Evolutionary conservation across 1,139 yeast species (phyloP).

Genomic region (Diutina sp.): DNA sequence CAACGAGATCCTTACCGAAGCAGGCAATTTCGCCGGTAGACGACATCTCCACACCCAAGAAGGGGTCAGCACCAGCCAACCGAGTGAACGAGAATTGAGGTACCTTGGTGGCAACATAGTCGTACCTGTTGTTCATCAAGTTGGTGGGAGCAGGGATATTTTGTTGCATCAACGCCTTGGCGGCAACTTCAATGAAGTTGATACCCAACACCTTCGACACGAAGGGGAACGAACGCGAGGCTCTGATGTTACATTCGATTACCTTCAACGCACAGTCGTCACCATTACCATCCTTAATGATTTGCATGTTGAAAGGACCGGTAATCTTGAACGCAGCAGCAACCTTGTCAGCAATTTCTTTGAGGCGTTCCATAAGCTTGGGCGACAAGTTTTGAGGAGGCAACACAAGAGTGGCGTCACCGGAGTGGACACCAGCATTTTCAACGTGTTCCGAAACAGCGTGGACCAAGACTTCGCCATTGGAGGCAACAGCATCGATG

Average conservation of each 20-base stretch:
- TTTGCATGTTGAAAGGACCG: slow-evolving; percentile 98
- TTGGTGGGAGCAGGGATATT: slow-evolving; percentile 59
- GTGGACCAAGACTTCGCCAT: slow-evolving; percentile 83
- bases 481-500: slow-evolving; percentile 87
- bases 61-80: slow-evolving; percentile 98
- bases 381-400: slow-evolving; percentile 76
- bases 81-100: slow-evolving; percentile 98
- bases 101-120: slow-evolving; percentile 90
- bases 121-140: slow-evolving; percentile 46
- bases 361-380: slow-evolving; percentile 46
- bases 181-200: slow-evolving; percentile 91
- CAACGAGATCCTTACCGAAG: slow-evolving; percentile 73
- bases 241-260: slow-evolving; percentile 96
- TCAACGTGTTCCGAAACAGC: slow-evolving; percentile 97
- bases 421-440: slow-evolving; percentile 98
- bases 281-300: slow-evolving; percentile 55
- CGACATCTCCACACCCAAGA: slow-evolving; percentile 97
- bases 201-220: slow-evolving; percentile 92
- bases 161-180: slow-evolving; percentile 68
- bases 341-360: slow-evolving; percentile 81
- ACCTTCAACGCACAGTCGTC: slow-evolving; percentile 66
- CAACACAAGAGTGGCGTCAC: slow-evolving; percentile 90
- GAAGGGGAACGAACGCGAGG: slow-evolving; percentile 97
- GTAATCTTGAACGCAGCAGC: slow-evolving; percentile 92
- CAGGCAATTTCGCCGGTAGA: slow-evolving; percentile 98